These are phyloP conservation scores for Vigna angularis DNA, from an alignment of 306 rosid species.

Conservation along the genomic window DNA sequence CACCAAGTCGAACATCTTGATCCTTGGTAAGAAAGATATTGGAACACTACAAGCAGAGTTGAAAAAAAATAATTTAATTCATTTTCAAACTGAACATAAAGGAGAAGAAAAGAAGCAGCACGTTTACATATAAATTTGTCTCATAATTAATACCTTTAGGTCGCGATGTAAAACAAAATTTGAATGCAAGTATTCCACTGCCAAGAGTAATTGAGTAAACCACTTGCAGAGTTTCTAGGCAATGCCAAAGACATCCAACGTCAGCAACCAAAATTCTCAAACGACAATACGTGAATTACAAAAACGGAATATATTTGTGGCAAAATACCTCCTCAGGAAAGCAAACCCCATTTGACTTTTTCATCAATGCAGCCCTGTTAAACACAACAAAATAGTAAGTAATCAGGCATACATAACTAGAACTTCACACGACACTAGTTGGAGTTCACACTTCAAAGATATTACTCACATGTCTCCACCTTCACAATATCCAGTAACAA, in stretches of 20 bases:
- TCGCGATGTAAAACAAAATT: conserved; percentile 92
- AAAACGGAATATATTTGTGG: conserved; percentile 14
- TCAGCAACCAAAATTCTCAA: conserved; percentile 35
- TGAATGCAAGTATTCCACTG: conserved; percentile 86
- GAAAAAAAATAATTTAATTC: conserved; percentile 39
- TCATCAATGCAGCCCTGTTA: conserved; percentile 89
- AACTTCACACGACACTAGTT: conserved; percentile 22
- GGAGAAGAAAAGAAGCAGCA: background rate
- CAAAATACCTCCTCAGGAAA: conserved; percentile 89
- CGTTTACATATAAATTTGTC: background rate
- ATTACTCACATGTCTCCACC: conserved; percentile 96
- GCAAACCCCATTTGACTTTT: conserved; percentile 80
- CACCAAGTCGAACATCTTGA: conserved; percentile 92
- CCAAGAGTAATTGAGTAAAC: conserved; percentile 85
- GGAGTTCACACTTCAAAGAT: conserved; percentile 5
- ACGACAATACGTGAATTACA: conserved; percentile 14
- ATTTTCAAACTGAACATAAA: conserved; percentile 8
- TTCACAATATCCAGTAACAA: conserved; percentile 97
- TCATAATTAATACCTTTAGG: conserved; percentile 64
- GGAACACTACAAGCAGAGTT: conserved; percentile 75
- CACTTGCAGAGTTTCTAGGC: conserved; percentile 91
- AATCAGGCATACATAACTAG: background rate
- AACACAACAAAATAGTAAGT: conserved; percentile 23
- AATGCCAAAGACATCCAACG: conserved; percentile 47
- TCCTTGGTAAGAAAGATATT: conserved; percentile 96